phyloP scores from a whole-genome alignment of 495 filamentous ascomycete species.

The Halenospora varia region DNA sequence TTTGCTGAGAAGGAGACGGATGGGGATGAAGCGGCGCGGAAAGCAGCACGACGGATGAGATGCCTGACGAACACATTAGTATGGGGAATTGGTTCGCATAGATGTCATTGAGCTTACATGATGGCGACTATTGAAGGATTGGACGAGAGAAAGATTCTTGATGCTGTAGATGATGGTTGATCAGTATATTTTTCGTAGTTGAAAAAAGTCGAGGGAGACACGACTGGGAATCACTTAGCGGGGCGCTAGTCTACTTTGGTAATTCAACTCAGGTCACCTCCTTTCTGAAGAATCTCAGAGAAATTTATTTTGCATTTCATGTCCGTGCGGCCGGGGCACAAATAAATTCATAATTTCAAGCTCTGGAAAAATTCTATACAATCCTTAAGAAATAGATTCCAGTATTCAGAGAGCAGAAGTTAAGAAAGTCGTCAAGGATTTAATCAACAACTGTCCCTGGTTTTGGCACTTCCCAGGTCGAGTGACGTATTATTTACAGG shows the following conservation, averaged over 20 bases:
- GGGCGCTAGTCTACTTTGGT: neutral
- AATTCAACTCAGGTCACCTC: neutral
- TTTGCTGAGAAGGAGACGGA: slow-evolving; percentile 40
- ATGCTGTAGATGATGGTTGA: slow-evolving; percentile 1
- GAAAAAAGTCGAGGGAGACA: neutral
- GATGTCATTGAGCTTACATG: slow-evolving; percentile 17
- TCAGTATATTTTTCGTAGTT: neutral
- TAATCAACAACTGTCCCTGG: no score
- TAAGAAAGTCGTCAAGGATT: no score
- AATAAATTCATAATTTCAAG: no score
- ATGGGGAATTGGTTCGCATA: neutral
- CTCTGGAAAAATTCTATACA: no score
- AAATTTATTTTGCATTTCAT: no score
- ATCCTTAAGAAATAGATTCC: no score
- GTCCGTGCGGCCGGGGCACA: no score
- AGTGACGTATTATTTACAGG: no score
- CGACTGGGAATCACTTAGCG: neutral
- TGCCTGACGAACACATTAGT: slow-evolving; percentile 36
- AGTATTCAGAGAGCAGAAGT: no score
- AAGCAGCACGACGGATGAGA: slow-evolving; percentile 51
- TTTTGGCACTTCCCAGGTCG: no score
- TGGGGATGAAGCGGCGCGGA: slow-evolving; percentile 50
- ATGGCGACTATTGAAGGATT: slow-evolving; percentile 14
- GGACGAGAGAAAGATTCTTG: slow-evolving; percentile 11
- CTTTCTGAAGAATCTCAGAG: no score